Conservation (phyloP, 2,329 filamentous ascomycete species). For the Trichoderma sp. region DNA sequence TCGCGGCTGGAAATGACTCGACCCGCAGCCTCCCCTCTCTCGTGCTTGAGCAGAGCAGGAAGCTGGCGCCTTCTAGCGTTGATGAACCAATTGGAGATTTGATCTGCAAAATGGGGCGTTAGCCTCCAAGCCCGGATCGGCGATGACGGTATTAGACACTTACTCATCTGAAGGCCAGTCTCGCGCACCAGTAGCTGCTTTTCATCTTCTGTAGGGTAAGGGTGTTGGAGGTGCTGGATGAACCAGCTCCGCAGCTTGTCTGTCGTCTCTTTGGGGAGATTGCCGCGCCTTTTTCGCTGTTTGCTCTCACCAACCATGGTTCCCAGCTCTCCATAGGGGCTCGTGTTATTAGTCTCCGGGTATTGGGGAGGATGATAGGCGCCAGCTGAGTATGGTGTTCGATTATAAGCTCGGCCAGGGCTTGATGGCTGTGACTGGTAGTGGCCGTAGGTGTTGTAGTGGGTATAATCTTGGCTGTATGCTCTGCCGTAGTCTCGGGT, state of each 20-base stretch:
- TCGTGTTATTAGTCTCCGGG: conserved; percentile 36
- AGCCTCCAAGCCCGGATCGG: conserved; percentile 9
- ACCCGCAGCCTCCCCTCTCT: conserved; percentile 48
- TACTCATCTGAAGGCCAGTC: conserved; percentile 76
- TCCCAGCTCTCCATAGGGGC: conserved; percentile 41
- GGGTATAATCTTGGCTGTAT: conserved; percentile 33
- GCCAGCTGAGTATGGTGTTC: conserved; percentile 42
- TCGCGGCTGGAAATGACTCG: conserved; percentile 13
- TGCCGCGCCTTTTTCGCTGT: conserved; percentile 68
- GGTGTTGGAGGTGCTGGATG: conserved; percentile 69
- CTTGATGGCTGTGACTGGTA: conserved; percentile 47
- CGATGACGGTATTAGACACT: conserved; percentile 30
- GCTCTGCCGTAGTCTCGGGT: background rate
- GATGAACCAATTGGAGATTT: conserved; percentile 80
- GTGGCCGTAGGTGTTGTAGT: conserved; percentile 43
- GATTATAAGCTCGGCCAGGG: conserved; percentile 42
- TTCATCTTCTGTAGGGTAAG: conserved; percentile 84
- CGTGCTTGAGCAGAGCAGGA: conserved; percentile 57
- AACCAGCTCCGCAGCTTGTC: conserved; percentile 81
- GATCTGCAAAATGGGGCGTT: conserved; percentile 43
- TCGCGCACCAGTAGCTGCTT: conserved; percentile 76
- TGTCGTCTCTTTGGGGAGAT: conserved; percentile 86
- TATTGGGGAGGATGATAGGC: conserved; percentile 39
- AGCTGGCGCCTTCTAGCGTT: conserved; percentile 68
- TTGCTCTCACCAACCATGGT: conserved; percentile 47